Percentiles rank a stretch among this genome's conserved stretches.
These are phyloP conservation scores for Aspergillus ochraceoroseus DNA, from an alignment of 2,329 filamentous ascomycete species.

Conservation along the genomic window DNA sequence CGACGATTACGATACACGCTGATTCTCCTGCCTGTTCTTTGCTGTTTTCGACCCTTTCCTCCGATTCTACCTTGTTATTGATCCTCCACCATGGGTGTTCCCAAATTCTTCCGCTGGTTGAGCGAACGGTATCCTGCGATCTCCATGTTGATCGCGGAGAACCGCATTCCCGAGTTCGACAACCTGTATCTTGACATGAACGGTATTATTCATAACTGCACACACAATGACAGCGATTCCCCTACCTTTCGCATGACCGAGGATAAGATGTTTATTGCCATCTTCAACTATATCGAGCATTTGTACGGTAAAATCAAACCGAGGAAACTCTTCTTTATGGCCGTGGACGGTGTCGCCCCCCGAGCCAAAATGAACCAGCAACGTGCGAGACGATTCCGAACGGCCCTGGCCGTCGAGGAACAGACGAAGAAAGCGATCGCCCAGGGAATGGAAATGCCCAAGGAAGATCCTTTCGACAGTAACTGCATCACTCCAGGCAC, in stretches of 20 bases:
- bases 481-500: slow-evolving; percentile 98
- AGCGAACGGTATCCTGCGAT: slow-evolving; percentile 98
- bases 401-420: slow-evolving; percentile 81
- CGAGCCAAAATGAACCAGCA: slow-evolving; percentile 99
- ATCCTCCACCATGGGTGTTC: slow-evolving; percentile 61
- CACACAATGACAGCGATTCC: slow-evolving; percentile 91
- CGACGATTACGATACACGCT: slow-evolving; percentile 20
- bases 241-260: slow-evolving; percentile 89
- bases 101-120: slow-evolving; percentile 97
- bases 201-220: slow-evolving; percentile 99
- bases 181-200: slow-evolving; percentile 91
- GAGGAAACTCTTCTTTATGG: slow-evolving; percentile 99
- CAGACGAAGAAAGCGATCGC: slow-evolving; percentile 87
- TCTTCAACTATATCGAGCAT: slow-evolving; percentile 99
- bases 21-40: slow-evolving; percentile 5
- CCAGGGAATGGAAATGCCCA: slow-evolving; percentile 87
- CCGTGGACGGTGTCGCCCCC: slow-evolving; percentile 93
- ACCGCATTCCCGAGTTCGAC: slow-evolving; percentile 98
- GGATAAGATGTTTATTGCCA: slow-evolving; percentile 99
- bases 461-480: slow-evolving; percentile 94
- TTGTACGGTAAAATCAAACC: slow-evolving; percentile 98
- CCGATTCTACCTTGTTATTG: slow-evolving; percentile 10
- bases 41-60: not conserved
- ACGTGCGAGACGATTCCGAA: slow-evolving; percentile 88
- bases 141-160: slow-evolving; percentile 96